phyloP scores from a whole-genome alignment of 495 filamentous ascomycete genomes.

The Aspergillus haitiensis region DNA sequence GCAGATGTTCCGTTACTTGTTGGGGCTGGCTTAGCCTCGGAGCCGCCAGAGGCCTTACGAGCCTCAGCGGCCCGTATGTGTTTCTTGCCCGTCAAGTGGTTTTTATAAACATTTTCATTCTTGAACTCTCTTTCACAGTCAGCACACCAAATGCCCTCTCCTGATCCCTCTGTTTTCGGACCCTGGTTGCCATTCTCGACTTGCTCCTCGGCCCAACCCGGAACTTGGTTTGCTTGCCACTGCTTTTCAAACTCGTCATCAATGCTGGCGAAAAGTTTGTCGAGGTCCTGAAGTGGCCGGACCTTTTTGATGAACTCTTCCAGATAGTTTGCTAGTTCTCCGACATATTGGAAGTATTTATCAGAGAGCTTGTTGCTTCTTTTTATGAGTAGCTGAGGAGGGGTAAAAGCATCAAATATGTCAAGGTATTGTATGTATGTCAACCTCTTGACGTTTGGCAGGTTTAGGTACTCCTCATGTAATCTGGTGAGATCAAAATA shows the following conservation, averaged over 20 bases:
- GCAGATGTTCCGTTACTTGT: conserved; percentile 33
- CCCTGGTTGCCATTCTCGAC: conserved; percentile 42
- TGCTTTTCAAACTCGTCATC: conserved; percentile 79
- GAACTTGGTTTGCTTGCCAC: conserved; percentile 76
- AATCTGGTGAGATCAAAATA: conserved; percentile 82
- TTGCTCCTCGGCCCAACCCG: conserved; percentile 72
- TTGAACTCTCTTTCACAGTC: conserved; percentile 94
- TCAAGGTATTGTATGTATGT: conserved; percentile 91
- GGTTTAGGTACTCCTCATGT: conserved; percentile 88
- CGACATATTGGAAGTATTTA: conserved; percentile 85
- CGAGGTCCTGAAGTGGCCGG: conserved; percentile 77
- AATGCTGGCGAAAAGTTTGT: conserved; percentile 70
- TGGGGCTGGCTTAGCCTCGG: conserved; percentile 28
- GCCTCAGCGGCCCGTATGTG: conserved; percentile 79
- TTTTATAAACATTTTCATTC: conserved; percentile 91
- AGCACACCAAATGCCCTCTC: conserved; percentile 78
- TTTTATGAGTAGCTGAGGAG: conserved; percentile 68
- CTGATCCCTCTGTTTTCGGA: conserved; percentile 56
- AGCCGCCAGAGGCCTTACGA: conserved; percentile 44
- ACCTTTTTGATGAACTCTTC: conserved; percentile 82
- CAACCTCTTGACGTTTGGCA: conserved; percentile 77
- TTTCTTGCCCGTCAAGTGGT: conserved; percentile 86
- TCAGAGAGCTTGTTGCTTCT: conserved; percentile 82
- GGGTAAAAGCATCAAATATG: conserved; percentile 80
- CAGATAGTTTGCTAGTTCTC: conserved; percentile 74